A percentile compares a stretch with the other conserved stretches of the same genome.
Conservation (phyloP, 257 asterid species). For the Solanum gracilifrons region DNA sequence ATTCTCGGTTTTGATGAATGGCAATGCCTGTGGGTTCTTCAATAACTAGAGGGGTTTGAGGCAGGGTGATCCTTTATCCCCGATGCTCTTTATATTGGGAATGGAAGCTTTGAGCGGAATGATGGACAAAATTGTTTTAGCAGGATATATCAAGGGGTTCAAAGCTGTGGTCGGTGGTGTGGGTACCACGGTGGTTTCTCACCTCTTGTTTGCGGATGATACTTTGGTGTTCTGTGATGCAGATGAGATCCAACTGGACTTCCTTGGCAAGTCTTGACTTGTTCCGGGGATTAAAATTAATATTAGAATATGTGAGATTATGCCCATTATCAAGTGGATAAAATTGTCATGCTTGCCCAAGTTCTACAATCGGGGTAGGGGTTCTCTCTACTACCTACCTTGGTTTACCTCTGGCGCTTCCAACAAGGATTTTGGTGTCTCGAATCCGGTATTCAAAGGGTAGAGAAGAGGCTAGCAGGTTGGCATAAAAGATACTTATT, state of each 20-base stretch:
- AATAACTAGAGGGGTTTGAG: neutral
- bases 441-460: neutral
- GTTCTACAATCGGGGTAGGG: neutral
- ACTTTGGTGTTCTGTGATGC: neutral
- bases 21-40: neutral
- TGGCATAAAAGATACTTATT: neutral
- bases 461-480: neutral
- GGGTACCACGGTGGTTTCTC: neutral
- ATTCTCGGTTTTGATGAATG: neutral
- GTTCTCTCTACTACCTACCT: neutral
- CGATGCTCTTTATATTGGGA: neutral
- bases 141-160: neutral
- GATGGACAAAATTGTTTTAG: neutral
- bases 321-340: neutral
- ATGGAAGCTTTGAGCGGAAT: neutral
- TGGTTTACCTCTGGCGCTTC: neutral
- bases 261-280: neutral
- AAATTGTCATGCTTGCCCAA: neutral
- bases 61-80: neutral
- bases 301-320: neutral
- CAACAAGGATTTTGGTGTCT: neutral
- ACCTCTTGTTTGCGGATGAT: neutral
- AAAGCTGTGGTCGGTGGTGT: neutral
- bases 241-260: neutral
- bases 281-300: neutral